Base-by-base conservation (phyloP, 495 filamentous ascomycete species). In the Xylaria castorea region DNA sequence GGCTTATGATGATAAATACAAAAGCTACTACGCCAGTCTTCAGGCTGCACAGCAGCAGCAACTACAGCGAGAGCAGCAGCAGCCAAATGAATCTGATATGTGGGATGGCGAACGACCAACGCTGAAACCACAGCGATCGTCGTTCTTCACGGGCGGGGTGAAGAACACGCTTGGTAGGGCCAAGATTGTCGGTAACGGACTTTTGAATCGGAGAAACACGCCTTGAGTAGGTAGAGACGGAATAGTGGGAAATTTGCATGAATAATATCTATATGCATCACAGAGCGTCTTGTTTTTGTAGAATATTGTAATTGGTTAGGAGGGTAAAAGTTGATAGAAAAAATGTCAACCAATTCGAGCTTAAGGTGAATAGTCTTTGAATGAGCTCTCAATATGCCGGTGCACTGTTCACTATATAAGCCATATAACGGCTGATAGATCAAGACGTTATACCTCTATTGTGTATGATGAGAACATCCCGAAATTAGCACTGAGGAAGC, bases 101-200 rank as follows among this genome's bases (percentile, higher is more conserved):
- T 78, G 74, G 64, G 72, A 67, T 18, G 72, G 69, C 4, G 76
- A 78, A 7, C 76, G 69, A 5, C 76, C 74, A 16, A 62, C 57
- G 62, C 73, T 77, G 8, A 78, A 74, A 61, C 50, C 68, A 40
- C 77, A 75, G 71, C 63, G 76, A 60, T 79, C 75, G 48, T 76
- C 76, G n/a, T 78, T 79, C 74, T 76, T 79, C 12, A 51, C 64
- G 6, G 75, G 74, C 44, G 76, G 76, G 12, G 27, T 79, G 73
- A 78, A 78, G 73, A 79, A 73, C 44, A 79, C 75, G 0, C 30
- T 79, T 34, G 76, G 75, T 14, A 77, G 75, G 66, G 76, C 77
- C 11, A 79, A 79, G 71, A 51, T 75, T n/a, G 75, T 79, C 58
- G 76, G 77, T 11, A 78, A 71, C 32, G 76, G 76, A 5, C 70